Percentiles rank a stretch among this genome's conserved stretches.
Evolutionary conservation across 2,329 filamentous ascomycete species (phyloP).

Genomic region (Neoscytalidium dimidiatum): DNA sequence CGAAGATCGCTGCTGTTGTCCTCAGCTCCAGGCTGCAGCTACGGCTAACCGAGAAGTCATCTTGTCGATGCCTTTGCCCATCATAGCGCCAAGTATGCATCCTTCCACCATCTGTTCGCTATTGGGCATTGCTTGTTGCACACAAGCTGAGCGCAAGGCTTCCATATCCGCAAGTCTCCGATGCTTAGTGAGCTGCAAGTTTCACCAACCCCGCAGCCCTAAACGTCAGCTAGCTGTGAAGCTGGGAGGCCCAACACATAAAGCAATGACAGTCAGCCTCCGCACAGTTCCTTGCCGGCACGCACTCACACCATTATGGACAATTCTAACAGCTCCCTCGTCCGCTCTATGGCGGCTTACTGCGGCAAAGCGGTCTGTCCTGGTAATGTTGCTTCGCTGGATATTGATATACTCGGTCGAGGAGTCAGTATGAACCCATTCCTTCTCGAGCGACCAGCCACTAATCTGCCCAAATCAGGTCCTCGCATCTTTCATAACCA

Average conservation of each 20-base stretch:
- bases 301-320: not conserved
- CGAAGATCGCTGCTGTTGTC: too few relatives aligned
- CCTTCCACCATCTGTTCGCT: not conserved
- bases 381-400: not conserved
- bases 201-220: not conserved
- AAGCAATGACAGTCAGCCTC: too few relatives aligned
- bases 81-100: too few relatives aligned
- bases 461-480: not conserved
- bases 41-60: too few relatives aligned
- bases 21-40: too few relatives aligned
- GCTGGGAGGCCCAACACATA: not conserved
- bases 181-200: not conserved
- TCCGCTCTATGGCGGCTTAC: not conserved
- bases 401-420: not conserved
- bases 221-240: not conserved
- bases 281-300: too few relatives aligned
- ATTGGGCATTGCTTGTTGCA: not conserved
- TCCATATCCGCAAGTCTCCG: not conserved
- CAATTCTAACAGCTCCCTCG: not conserved
- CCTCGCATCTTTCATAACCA: not conserved
- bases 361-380: not conserved
- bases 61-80: too few relatives aligned
- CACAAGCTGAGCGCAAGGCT: not conserved
- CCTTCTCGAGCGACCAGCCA: not conserved
- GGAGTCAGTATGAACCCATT: not conserved